A percentile compares a stretch with the other conserved stretches of the same genome.
phyloP scores from a whole-genome alignment of 495 filamentous ascomycete species.

The Halenospora varia region DNA sequence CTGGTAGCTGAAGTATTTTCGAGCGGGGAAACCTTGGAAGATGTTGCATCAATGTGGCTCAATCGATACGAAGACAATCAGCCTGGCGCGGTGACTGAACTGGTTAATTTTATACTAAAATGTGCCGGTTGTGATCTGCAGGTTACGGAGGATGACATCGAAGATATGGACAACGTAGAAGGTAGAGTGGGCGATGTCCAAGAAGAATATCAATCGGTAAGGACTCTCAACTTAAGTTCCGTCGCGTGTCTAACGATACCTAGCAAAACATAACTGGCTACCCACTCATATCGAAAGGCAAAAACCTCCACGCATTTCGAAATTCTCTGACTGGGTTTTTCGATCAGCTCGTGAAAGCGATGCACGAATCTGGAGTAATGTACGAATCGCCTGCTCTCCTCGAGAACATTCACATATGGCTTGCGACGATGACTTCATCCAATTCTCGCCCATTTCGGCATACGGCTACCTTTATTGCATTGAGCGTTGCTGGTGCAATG shows the following conservation, averaged over 20 bases:
- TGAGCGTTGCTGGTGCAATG: slow-evolving; percentile 69
- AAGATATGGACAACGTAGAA: slow-evolving; percentile 76
- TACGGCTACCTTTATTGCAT: slow-evolving; percentile 76
- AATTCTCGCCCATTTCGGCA: slow-evolving; percentile 84
- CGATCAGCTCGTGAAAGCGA: slow-evolving; percentile 61
- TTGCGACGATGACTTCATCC: slow-evolving; percentile 80
- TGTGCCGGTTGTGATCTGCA: slow-evolving; percentile 74
- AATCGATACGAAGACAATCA: slow-evolving; percentile 65
- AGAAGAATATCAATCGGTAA: slow-evolving; percentile 68
- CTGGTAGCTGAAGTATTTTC: slow-evolving; percentile 71
- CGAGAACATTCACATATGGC: slow-evolving; percentile 83
- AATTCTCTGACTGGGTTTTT: slow-evolving; percentile 75
- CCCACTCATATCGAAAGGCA: slow-evolving; percentile 80
- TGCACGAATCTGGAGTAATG: slow-evolving; percentile 70
- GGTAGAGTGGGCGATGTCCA: slow-evolving; percentile 70
- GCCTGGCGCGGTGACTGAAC: slow-evolving; percentile 64
- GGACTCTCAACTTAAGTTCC: too few relatives aligned
- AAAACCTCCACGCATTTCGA: slow-evolving; percentile 68
- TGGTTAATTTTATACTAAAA: slow-evolving; percentile 85
- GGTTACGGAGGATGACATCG: slow-evolving; percentile 72
- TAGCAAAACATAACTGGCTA: slow-evolving; percentile 83
- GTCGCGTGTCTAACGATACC: too few relatives aligned
- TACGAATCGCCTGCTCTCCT: slow-evolving; percentile 71
- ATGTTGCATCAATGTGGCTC: slow-evolving; percentile 79
- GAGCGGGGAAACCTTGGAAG: slow-evolving; percentile 62